These are phyloP conservation scores for Cutaneotrichosporon sp. DNA, from an alignment of 1,284 basidiomycete genomes.

Conservation along the genomic window DNA sequence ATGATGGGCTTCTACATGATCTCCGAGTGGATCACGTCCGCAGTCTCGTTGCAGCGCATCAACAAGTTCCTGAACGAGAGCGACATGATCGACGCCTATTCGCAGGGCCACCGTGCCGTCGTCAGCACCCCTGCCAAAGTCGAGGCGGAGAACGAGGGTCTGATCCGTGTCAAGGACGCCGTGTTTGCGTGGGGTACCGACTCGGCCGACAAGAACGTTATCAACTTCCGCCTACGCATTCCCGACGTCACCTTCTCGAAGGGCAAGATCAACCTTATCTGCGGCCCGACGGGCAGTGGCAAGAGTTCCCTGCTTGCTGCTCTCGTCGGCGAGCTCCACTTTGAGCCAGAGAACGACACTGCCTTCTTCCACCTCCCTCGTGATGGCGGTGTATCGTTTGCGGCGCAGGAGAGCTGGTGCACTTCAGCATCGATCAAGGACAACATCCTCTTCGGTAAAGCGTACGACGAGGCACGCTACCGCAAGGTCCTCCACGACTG, in stretches of 20 bases:
- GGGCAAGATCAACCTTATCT: constrained; percentile 58
- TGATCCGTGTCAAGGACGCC: constrained; percentile 39
- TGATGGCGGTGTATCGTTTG: constrained; percentile 62
- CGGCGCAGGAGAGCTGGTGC: constrained; percentile 70
- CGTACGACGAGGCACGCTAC: constrained; percentile 55
- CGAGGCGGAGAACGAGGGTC: constrained; percentile 33
- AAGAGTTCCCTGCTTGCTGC: constrained; percentile 51
- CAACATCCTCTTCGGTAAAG: constrained; percentile 57
- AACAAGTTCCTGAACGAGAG: constrained; percentile 54
- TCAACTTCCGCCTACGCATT: constrained; percentile 53
- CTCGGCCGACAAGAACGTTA: constrained; percentile 22
- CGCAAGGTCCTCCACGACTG: constrained; percentile 59
- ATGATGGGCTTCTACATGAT: constrained; percentile 34
- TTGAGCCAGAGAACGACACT: constrained; percentile 52
- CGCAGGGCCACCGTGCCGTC: constrained; percentile 30
- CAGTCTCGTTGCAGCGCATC: constrained; percentile 54
- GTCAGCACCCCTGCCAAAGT: constrained; percentile 26
- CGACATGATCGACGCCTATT: constrained; percentile 55
- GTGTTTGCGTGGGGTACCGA: constrained; percentile 43
- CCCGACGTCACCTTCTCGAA: constrained; percentile 57
- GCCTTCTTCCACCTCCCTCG: constrained; percentile 67
- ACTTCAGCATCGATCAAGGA: constrained; percentile 53
- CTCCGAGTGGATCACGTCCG: constrained; percentile 43
- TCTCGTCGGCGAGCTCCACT: constrained; percentile 53
- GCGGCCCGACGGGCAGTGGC: constrained; percentile 55